Base-by-base conservation (phyloP, 1,139 yeast genomes). In the Kluyveromyces sp. region DNA sequence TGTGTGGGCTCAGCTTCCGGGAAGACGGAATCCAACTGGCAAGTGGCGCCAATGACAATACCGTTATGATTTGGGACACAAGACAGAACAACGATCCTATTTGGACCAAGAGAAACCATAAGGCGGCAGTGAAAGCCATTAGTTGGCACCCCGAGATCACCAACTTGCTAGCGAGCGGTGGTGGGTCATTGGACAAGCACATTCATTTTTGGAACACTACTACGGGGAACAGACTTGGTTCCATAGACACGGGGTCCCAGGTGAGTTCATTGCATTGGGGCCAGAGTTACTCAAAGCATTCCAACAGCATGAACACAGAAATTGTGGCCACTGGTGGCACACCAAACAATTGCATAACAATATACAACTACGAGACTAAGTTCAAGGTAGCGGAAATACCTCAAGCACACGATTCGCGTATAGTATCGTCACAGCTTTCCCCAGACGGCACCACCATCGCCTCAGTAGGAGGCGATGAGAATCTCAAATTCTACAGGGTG, bases 391-490 rank as follows among this genome's bases (percentile, higher is more conserved):
- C 96, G 7, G 96, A 88, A 56, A 86, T 94, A 46, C 71, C 73
- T 28, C 77, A 79, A 48, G 97, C 97, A 1, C 98, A 94, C 63
- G 97, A 89, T 55, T 80, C 95, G 10, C 75, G 98, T 54, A 89
- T 94, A 31, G 74, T 94, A 49, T 79, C 79, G 54, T 86, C 96
- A 30, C 81, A 90, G 46, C 65, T 92, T 47, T 86, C 96, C 41
- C 97, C 97, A 5, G 97, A 92, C 64, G 86, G 84, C 28, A 78
- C 86, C 47, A 87, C 95, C 0, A 69, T 90, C 49, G 98, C 97
- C 1, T 92, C 98, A 0, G 89, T 92, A 45, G 95, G 97, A 1
- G 95, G 96, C 4, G 98, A 94, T 67, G 99, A 94, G 65, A 92
- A 90, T 66, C 75, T 94, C 60, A 92, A 92, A 69, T 92, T 94